Base-by-base conservation (phyloP, 805 yeast species). In the Yamadazyma laniorum region DNA sequence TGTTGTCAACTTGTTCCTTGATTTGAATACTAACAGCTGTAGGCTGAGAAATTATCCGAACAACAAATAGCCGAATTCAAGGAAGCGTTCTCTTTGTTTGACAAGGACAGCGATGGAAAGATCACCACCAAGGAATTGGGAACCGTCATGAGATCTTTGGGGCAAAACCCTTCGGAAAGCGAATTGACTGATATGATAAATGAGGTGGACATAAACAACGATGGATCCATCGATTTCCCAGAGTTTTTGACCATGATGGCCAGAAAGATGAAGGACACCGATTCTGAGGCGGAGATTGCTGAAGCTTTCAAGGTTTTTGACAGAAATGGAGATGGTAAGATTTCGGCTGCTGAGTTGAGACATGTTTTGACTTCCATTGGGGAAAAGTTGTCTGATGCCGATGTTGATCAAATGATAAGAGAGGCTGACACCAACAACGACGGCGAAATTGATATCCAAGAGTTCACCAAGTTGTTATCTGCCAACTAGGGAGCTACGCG, bases 241-340 rank as follows among this genome's bases (percentile, higher is more conserved):
- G 75, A 69, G 48, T 69, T 69, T 42, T 66, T 69, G 50, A 69
- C 75, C 51, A 60, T 60, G 65, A 60, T 60, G 65, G 65, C 65
- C 2, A 57, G 65, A 52, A 95, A 93, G 60, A 82, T 93, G 79
- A 93, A 89, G 70, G 96, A 91, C 55, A 89, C 93, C 45, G 99
- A 93, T 63, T 83, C 93, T 25, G 98, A 93, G 67, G 98, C 95
- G 53, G 99, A 93, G 66, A 80, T 93, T 49, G 79, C 91, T 48
- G 99, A 93, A 68, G 99, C 99, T 11, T 93, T 93, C 77, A 91
- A 90, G 69, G 99, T 93, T 27, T 93, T 93, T 59, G 99, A 93
- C 71, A 77, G 82, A 63, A 85, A 93, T 62, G 97, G 96, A 43
- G 96, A 93, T 62, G 99, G 99, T 49, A 85, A 85, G 65, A 93